These are phyloP conservation scores for Stemphylium beticola DNA, from an alignment of 2,329 filamentous ascomycete species.

Conservation along the genomic window DNA sequence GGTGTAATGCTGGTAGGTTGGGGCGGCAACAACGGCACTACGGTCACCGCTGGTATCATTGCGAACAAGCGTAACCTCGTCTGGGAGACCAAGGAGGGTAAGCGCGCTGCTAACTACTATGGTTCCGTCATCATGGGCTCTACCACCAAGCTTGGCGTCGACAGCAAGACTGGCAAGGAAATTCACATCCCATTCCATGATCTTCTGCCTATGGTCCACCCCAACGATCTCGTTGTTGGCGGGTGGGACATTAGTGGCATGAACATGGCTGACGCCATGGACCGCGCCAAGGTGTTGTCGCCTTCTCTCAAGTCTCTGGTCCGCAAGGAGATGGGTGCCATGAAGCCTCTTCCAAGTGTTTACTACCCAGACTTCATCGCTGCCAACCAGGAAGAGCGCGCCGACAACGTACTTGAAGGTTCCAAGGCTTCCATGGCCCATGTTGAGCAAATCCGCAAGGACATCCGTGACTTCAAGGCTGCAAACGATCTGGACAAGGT, in stretches of 20 bases:
- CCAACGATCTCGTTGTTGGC: slow-evolving; percentile 91
- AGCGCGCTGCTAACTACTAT: slow-evolving; percentile 91
- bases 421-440: slow-evolving; percentile 84
- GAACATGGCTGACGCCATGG: slow-evolving; percentile 91
- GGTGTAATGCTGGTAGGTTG: slow-evolving; percentile 98
- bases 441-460: slow-evolving; percentile 89
- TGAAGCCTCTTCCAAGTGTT: slow-evolving; percentile 90
- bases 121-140: slow-evolving; percentile 97
- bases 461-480: slow-evolving; percentile 94
- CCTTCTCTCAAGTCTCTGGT: slow-evolving; percentile 90
- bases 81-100: slow-evolving; percentile 94
- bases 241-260: slow-evolving; percentile 97
- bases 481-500: slow-evolving; percentile 88
- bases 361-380: slow-evolving; percentile 99
- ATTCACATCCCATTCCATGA: slow-evolving; percentile 96
- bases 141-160: slow-evolving; percentile 93
- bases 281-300: slow-evolving; percentile 92
- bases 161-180: slow-evolving; percentile 81
- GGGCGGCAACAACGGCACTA: slow-evolving; percentile 98
- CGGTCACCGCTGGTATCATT: slow-evolving; percentile 94
- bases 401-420: slow-evolving; percentile 86
- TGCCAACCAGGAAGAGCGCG: slow-evolving; percentile 95
- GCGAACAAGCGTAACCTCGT: slow-evolving; percentile 85
- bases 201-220: slow-evolving; percentile 94
- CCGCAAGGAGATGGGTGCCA: slow-evolving; percentile 87